phyloP scores from a whole-genome alignment of 2,329 filamentous ascomycete species.

The Nemania sp. region DNA sequence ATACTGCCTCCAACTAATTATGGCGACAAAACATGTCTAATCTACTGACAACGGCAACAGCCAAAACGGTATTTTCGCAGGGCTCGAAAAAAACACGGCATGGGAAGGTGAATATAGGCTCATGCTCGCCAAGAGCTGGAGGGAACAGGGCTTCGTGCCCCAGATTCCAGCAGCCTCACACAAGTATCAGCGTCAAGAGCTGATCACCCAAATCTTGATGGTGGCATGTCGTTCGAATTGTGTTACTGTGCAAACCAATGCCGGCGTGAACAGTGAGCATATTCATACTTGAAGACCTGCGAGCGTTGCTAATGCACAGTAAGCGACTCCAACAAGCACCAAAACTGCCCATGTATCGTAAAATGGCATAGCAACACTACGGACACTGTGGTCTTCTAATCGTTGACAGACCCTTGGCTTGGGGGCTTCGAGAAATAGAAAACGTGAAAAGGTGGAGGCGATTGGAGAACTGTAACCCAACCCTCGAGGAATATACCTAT shows the following conservation, averaged over 20 bases:
- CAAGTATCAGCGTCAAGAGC: neutral
- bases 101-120: neutral
- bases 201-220: neutral
- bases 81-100: too few species aligned
- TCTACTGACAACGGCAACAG: neutral
- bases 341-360: neutral
- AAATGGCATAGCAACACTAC: neutral
- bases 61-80: too few species aligned
- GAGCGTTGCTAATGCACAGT: neutral
- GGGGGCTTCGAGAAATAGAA: slow-evolving; percentile 16
- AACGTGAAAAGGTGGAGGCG: neutral
- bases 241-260: neutral
- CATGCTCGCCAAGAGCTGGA: neutral
- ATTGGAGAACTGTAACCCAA: slow-evolving; percentile 13
- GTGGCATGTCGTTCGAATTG: neutral
- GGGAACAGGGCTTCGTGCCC: neutral
- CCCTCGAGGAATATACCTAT: slow-evolving; percentile 11
- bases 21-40: neutral
- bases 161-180: neutral
- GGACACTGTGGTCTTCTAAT: neutral
- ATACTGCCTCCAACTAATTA: neutral
- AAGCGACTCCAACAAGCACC: neutral
- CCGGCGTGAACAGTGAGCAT: neutral
- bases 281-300: neutral
- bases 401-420: neutral